Conservation (phyloP, 2,329 filamentous ascomycete genomes). For the Diplodia sapinea region DNA sequence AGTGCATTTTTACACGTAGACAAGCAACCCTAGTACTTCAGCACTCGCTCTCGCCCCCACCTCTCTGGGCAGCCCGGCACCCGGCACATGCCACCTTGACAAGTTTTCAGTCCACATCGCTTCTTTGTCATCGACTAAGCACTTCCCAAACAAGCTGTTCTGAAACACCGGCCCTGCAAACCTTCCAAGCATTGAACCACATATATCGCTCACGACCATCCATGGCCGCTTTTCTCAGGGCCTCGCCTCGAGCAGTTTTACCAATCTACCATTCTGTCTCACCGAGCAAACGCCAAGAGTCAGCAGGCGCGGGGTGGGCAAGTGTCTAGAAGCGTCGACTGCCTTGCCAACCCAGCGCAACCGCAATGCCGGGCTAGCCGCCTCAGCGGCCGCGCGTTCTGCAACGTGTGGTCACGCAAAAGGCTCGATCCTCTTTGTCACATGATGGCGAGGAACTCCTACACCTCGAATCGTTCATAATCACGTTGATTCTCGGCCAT, state of each 20-base stretch:
- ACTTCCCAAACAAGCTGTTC: background rate
- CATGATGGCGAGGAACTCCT: too few species aligned
- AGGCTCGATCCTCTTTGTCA: too few species aligned
- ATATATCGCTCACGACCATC: background rate
- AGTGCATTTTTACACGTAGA: background rate
- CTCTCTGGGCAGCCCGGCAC: background rate
- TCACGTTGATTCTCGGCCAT: slow-evolving; percentile 3
- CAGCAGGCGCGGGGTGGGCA: slow-evolving; percentile 1
- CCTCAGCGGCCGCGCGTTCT: slow-evolving; percentile 12
- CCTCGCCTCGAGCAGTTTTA: background rate
- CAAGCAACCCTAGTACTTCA: background rate
- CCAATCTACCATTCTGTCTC: background rate
- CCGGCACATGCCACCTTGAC: background rate
- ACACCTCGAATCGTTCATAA: background rate
- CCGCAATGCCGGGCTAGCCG: background rate
- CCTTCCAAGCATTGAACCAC: background rate
- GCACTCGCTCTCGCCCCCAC: slow-evolving; percentile 9
- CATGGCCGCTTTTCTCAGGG: background rate
- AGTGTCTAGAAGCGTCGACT: background rate
- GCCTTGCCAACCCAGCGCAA: background rate
- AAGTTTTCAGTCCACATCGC: background rate
- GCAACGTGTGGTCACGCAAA: background rate
- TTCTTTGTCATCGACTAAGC: background rate
- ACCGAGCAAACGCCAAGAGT: slow-evolving; percentile 6
- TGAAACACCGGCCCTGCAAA: slow-evolving; percentile 10